Percentiles rank a stretch among this genome's conserved stretches.
Evolutionary conservation across 371 early-diverging fungal species (phyloP).

Genomic region (Mucor velutinosus): DNA sequence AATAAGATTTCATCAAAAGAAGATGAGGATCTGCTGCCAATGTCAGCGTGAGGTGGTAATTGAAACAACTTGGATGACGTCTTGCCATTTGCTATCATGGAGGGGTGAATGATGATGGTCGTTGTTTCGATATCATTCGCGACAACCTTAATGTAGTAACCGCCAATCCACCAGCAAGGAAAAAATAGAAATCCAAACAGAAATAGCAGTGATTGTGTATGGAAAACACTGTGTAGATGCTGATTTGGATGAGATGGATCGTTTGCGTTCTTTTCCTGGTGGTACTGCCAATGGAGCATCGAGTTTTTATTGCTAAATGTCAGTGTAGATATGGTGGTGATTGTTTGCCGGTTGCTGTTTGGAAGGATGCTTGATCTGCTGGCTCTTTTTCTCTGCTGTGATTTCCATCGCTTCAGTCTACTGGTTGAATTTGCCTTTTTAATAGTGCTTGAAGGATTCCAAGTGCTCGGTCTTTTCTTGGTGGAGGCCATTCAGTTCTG

Average conservation of each 20-base stretch:
- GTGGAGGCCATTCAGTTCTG: neutral
- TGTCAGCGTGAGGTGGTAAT: neutral
- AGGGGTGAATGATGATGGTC: constrained; percentile 29
- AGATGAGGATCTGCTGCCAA: neutral
- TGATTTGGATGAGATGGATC: neutral
- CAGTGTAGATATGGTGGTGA: constrained; percentile 18
- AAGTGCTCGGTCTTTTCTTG: constrained; percentile 11
- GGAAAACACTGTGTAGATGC: constrained; percentile 37
- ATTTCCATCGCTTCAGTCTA: constrained; percentile 1
- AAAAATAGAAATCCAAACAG: constrained; percentile 49
- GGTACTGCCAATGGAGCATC: neutral
- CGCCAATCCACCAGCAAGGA: constrained; percentile 53
- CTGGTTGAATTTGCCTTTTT: neutral
- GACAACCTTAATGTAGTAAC: constrained; percentile 12
- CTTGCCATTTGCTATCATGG: constrained; percentile 37
- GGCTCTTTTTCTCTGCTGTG: neutral
- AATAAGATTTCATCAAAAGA: constrained; percentile 13
- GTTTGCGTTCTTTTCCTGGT: neutral
- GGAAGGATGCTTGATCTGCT: neutral
- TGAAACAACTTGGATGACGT: constrained; percentile 11
- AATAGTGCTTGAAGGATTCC: neutral
- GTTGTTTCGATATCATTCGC: neutral
- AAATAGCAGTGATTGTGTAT: constrained; percentile 45
- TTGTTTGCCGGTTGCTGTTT: constrained; percentile 7
- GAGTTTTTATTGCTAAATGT: neutral